Percentiles rank a stretch among this genome's conserved stretches.
Evolutionary conservation across 148 eudicot genomes (phyloP).

Genomic region (Camellia sinensis): DNA sequence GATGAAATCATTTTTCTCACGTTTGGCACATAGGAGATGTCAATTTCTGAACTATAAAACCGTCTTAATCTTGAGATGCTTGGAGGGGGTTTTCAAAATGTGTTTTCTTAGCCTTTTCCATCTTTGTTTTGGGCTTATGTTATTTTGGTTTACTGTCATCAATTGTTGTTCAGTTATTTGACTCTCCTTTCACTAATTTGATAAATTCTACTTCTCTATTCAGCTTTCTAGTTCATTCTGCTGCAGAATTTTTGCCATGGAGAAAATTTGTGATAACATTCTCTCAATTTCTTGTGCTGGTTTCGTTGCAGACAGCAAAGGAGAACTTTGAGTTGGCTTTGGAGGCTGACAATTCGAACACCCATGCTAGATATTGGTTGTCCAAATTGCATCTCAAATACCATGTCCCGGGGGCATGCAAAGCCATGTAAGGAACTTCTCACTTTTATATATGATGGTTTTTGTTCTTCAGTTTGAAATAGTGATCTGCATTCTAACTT

Average conservation of each 20-base stretch:
- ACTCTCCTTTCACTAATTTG: not conserved
- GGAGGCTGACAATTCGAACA: conserved; percentile 83
- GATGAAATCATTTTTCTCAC: not conserved
- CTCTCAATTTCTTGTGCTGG: conserved; percentile 12
- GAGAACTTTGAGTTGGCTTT: conserved; percentile 93
- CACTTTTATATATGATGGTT: not conserved
- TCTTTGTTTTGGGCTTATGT: not conserved
- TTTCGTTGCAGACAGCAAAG: conserved; percentile 64
- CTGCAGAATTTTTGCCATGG: conserved; percentile 1
- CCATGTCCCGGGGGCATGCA: conserved; percentile 87
- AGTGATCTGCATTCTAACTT: not conserved
- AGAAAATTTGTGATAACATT: not conserved
- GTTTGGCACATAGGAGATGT: not conserved
- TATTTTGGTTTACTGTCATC: not conserved
- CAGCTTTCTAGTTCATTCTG: not conserved
- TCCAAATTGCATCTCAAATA: conserved; percentile 83
- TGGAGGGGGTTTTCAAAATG: not conserved
- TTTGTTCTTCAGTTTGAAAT: not conserved
- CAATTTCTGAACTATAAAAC: not conserved
- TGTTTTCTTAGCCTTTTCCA: not conserved
- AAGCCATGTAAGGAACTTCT: conserved; percentile 59
- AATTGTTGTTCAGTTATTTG: not conserved
- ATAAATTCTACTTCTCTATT: not conserved
- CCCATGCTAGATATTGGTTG: conserved; percentile 90
- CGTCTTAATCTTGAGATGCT: not conserved